Evolutionary conservation across 441 rosid genomes (phyloP).

Genomic region (Breynia disticha): DNA sequence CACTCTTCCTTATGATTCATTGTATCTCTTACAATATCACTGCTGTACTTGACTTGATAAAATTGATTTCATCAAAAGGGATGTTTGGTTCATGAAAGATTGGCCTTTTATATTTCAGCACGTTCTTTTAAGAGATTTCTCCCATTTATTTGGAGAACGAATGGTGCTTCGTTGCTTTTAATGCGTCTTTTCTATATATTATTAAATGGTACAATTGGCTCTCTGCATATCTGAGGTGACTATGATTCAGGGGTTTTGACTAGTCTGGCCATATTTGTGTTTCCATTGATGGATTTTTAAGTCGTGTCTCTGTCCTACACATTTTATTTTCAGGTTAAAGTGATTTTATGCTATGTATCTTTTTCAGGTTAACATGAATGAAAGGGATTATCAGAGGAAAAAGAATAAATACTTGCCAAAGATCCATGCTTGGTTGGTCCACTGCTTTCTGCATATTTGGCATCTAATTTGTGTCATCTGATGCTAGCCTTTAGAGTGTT

Average conservation of each 20-base stretch:
- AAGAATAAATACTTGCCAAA: conserved; percentile 96
- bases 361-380: conserved; percentile 89
- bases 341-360: conserved; percentile 35
- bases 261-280: no score
- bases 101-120: neutral
- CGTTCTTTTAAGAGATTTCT: neutral
- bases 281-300: no score
- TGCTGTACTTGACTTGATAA: neutral
- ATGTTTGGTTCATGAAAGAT: neutral
- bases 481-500: neutral
- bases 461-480: no score
- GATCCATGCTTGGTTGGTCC: conserved; percentile 89
- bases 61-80: neutral
- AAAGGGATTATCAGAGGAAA: conserved; percentile 93
- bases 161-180: no score
- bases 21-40: neutral
- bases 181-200: no score
- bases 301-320: neutral
- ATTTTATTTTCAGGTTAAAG: conserved; percentile 45
- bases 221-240: no score
- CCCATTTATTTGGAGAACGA: neutral
- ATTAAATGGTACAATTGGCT: no score
- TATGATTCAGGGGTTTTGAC: no score
- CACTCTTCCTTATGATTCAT: neutral
- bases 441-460: neutral